Base-by-base conservation (phyloP, 2,329 filamentous ascomycete genomes). In the Metarhizium album region DNA sequence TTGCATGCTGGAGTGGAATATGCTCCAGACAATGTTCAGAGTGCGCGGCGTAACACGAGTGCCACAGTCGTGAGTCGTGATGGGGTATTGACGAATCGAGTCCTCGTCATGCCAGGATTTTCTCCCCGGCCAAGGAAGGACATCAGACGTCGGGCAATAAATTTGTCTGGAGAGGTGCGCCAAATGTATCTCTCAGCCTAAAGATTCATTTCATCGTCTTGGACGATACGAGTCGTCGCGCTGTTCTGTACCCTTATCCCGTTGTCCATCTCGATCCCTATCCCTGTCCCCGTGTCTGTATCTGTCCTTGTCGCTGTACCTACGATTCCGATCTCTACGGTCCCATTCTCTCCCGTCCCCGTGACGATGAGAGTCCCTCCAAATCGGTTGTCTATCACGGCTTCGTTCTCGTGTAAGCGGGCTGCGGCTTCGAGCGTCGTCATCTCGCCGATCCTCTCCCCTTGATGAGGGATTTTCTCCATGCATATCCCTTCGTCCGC, bases 311-410 rank as follows among this genome's bases (percentile, higher is more conserved):
- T 64, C 58, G 42, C 60, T 62, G 51, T 63, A 42, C 29, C 53
- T 27, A 45, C 22, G 51, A 49, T 45, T 50, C 13, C 50, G 46
- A 35, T 57, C 53, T 11, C 54, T 52, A 47, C 42, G 45, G 46
- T 55, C 46, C 35, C 40, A 45, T 22, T 53, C 59, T 49, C 62
- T 61, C 48, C 61, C 55, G 45, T 56, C 58, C 5, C 42, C 51
- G 24, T 61, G 60, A 52, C 58, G 54, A 18, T 54, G 48, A 68
- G 62, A 55, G 23, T 58, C 58, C 48, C 56, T 58, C 14, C 60
- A 50, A 4, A 52, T 52, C 49, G 54, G 57, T 58, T 67, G 64
- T 59, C 63, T 62, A 57, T 59, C 67, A 55, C 68, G 70, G 58
- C 69, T 74, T 24, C 67, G 64, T 24, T 58, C 50, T 22, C 47